Percentiles rank a stretch among this genome's conserved stretches.
phyloP scores from a whole-genome alignment of 2,329 filamentous ascomycete genomes.

The Sporothrix globosa region DNA sequence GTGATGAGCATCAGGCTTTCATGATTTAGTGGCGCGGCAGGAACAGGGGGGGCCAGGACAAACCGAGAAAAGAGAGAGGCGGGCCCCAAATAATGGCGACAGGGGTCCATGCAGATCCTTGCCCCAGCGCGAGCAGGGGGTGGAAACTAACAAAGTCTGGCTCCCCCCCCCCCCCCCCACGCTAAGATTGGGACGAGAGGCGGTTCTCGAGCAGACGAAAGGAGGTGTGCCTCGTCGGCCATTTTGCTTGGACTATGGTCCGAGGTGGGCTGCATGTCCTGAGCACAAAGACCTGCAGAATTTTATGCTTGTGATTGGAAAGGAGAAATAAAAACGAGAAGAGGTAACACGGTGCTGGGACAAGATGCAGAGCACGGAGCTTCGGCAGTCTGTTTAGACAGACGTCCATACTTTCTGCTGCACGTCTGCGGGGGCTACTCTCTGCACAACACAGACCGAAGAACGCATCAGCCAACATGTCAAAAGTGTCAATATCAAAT shows the following conservation, averaged over 20 bases:
- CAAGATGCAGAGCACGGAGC: conserved; percentile 15
- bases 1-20: no score
- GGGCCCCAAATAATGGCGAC: not conserved
- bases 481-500: not conserved
- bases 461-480: not conserved
- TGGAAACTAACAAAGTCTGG: no score
- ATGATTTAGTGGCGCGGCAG: no score
- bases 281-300: not conserved
- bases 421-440: not conserved
- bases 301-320: conserved; percentile 2
- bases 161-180: no score
- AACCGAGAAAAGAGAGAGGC: not conserved
- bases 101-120: conserved; percentile 11
- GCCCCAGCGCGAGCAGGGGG: conserved; percentile 2
- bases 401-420: not conserved
- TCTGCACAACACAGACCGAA: no score
- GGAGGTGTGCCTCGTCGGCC: not conserved
- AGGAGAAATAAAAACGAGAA: not conserved
- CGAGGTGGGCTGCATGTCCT: not conserved
- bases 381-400: not conserved
- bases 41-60: not conserved
- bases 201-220: not conserved
- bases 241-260: not conserved
- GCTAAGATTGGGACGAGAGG: no score
- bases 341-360: not conserved